Base-by-base conservation (phyloP, 495 filamentous ascomycete species). In the Tuber magnatum region DNA sequence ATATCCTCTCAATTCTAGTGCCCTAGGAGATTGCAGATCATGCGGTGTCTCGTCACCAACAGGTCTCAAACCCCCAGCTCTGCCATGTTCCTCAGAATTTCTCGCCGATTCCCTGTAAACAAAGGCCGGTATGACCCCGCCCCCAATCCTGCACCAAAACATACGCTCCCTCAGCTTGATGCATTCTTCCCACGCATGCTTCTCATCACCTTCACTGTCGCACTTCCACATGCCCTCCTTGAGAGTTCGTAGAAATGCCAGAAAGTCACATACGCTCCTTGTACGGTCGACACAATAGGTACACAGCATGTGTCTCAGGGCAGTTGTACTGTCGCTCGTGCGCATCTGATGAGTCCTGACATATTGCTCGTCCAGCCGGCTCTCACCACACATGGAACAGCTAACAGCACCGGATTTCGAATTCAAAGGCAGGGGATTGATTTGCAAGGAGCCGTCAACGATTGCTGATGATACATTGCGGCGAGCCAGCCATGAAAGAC, bases 111-210 rank as follows among this genome's bases (percentile, higher is more conserved):
- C 76, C 28, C 76, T 70, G 35, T 72, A 70, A 20, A 79, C 51
- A 39, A 86, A 87, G n/a, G 86, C 84, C 0, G 94, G 94, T 68
- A 97, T 85, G 6, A 97, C 92, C 28, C 94, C 94, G 24, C 92
- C 94, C 24, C 94, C 94, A 69, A 98, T 88, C 41, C 95, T 86
- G 69, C 91, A 90, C 95, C 95, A 99, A 82, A 99, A 99, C 91
- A 97, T 97, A 76, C 93, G 88, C 82, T 99, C 95, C 68, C 95
- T 87, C 71, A 98, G 84, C 32, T 92, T 89, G 28, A 97, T 90
- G 72, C 92, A 92, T 84, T 98, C 95, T 81, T 97, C 93, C 95
- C 95, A 99, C 6, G 94, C 93, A 46, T 89, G 89, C 77, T 90
- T 91, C 82, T 92, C 89, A 48, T 92, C 91, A 73, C 93, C 92